These are phyloP conservation scores for Cercophora newfieldiana DNA, from an alignment of 495 filamentous ascomycete species.

Conservation along the genomic window DNA sequence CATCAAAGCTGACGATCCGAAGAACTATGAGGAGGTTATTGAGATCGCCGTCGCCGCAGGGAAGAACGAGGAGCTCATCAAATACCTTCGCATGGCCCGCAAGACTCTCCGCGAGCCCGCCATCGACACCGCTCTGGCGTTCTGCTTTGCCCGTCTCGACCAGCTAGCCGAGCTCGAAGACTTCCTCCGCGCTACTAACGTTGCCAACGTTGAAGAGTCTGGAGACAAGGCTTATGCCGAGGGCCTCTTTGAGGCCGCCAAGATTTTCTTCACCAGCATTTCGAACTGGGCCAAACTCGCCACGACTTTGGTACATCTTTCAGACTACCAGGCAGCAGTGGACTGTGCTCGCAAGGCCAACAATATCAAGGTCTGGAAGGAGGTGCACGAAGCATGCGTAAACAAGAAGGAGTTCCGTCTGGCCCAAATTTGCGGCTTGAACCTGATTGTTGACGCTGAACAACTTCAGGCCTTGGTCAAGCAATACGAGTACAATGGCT, in stretches of 20 bases:
- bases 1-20: constrained; percentile 89
- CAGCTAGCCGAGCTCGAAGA: constrained; percentile 93
- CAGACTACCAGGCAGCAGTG: constrained; percentile 96
- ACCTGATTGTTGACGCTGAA: constrained; percentile 97
- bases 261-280: constrained; percentile 98
- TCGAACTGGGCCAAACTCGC: constrained; percentile 99
- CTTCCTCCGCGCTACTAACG: constrained; percentile 91
- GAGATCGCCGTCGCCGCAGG: constrained; percentile 94
- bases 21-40: constrained; percentile 93
- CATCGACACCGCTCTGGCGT: constrained; percentile 91
- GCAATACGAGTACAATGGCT: constrained; percentile 95
- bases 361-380: constrained; percentile 99
- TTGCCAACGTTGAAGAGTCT: constrained; percentile 90
- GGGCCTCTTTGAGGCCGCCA: constrained; percentile 92
- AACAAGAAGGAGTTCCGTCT: constrained; percentile 99
- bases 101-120: constrained; percentile 93
- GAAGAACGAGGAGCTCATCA: constrained; percentile 97
- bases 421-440: constrained; percentile 98
- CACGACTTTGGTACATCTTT: constrained; percentile 92
- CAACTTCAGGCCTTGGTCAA: constrained; percentile 90
- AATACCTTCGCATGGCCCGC: constrained; percentile 94
- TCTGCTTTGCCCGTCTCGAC: constrained; percentile 88
- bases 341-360: constrained; percentile 99
- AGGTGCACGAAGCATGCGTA: constrained; percentile 96
- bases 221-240: constrained; percentile 98